Conservation (phyloP, 2,329 filamentous ascomycete species). For the Penicillium sp. region DNA sequence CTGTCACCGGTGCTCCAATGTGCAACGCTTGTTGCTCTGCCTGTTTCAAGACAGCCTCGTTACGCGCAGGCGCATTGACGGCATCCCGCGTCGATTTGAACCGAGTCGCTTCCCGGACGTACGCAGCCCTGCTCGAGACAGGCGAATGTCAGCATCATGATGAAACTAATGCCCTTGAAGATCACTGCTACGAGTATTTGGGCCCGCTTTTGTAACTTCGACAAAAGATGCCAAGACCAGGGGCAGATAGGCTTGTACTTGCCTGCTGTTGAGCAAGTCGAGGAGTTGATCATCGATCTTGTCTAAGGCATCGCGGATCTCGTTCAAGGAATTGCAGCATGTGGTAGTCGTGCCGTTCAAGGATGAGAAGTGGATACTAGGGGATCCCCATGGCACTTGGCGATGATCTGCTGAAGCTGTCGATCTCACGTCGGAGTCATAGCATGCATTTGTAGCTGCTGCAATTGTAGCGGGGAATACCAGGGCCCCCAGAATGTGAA, state of each 20-base stretch:
- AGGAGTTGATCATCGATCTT: slow-evolving; percentile 1
- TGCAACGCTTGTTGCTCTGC: slow-evolving; percentile 1
- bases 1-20: slow-evolving; percentile 7
- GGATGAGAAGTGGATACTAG: slow-evolving; percentile 8
- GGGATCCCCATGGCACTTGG: slow-evolving; percentile 3
- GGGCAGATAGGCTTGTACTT: neutral
- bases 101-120: slow-evolving; percentile 1
- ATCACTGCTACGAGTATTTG: neutral
- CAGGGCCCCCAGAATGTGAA: neutral
- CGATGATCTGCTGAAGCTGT: neutral
- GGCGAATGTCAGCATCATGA: neutral
- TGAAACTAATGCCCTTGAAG: neutral
- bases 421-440: neutral
- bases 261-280: neutral
- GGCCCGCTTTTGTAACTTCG: neutral
- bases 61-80: slow-evolving; percentile 1
- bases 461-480: neutral
- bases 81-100: slow-evolving; percentile 3
- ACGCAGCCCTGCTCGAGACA: neutral
- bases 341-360: slow-evolving; percentile 4
- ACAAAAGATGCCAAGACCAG: neutral
- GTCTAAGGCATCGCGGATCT: slow-evolving; percentile 6
- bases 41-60: slow-evolving; percentile 3
- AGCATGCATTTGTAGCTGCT: neutral
- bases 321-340: slow-evolving; percentile 7